Base-by-base conservation (phyloP, 495 filamentous ascomycete species). In the Daldinia vernicosa region DNA sequence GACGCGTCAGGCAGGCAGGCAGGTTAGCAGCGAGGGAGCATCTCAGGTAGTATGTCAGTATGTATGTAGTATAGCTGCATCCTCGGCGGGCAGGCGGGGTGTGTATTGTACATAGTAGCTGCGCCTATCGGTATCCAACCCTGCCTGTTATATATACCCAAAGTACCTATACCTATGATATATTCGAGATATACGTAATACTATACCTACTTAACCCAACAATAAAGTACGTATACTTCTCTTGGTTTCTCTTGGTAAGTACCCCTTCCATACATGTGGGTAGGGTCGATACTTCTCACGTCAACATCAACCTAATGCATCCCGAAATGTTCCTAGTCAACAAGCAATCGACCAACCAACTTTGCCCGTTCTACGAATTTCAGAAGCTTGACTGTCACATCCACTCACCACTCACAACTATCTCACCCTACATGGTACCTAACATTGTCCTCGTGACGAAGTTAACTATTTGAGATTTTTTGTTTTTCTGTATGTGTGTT, bases 321-420 rank as follows among this genome's bases (percentile, higher is more conserved):
- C 61, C 66, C 70, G 57, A 73, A 69, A 27, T 52, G 56, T 66
- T 50, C 64, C 65, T 72, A 72, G 56, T 54, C 51, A 59, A 51
- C 17, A 63, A 59, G 35, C 28, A 52, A 45, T 53, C 54, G 4
- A 61, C 70, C 70, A 72, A 68, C 65, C 70, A 68, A 66, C 30
- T 53, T 60, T 26, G 32, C 33, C 37, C 28, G 6, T 69, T 69
- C 47, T 35, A 43, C 26, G 30, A 69, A 69, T 69, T 73, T 73
- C 70, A 69, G 66, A 73, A 69, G 70, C 70, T 73, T 65, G 60
- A 73, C 63, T 67, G 66, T 70, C 58, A 54, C 67, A 74, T 69
- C 67, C 63, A 69, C 62, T 57, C 52, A 47, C 67, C 63, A 70
- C 67, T 58, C 53, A 51, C 62, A 63, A 69, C 70, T 60, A 68